A percentile compares a stretch with the other conserved stretches of the same genome.
These are phyloP conservation scores for Colletotrichum echinochloae DNA, from an alignment of 2,329 filamentous ascomycete species.

Conservation along the genomic window DNA sequence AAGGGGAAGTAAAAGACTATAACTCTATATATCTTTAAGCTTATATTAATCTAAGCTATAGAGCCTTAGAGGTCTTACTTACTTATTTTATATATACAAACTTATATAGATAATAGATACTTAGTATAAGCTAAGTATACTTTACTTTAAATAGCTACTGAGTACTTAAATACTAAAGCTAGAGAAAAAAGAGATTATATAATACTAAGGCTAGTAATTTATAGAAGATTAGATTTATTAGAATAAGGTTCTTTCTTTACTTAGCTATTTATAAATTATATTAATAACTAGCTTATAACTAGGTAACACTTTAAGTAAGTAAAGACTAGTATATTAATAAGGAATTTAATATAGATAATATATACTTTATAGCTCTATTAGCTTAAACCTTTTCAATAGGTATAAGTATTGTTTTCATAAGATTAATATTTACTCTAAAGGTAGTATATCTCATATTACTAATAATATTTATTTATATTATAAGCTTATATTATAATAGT, in stretches of 20 bases:
- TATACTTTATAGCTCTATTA: no score
- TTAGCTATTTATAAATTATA: background rate
- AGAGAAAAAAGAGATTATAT: background rate
- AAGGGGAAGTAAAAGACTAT: background rate
- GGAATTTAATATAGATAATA: no score
- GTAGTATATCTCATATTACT: no score
- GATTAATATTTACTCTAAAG: no score
- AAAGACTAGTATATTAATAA: no score
- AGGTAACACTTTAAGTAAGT: no score
- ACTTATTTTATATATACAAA: background rate
- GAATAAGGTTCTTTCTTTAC: background rate
- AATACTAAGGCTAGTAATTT: background rate
- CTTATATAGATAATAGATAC: background rate
- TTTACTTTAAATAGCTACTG: background rate
- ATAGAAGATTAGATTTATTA: background rate
- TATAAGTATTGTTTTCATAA: no score
- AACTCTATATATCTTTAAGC: background rate
- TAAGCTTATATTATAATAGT: no score
- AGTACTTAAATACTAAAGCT: background rate
- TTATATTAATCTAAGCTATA: background rate
- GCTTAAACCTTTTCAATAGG: no score
- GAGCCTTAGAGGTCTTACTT: background rate
- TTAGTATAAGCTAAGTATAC: background rate
- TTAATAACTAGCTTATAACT: background rate
- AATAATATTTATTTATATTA: no score